Percentiles rank a stretch among this genome's conserved stretches.
Conservation (phyloP, 2,329 filamentous ascomycete genomes). For the Colletotrichum phormii region DNA sequence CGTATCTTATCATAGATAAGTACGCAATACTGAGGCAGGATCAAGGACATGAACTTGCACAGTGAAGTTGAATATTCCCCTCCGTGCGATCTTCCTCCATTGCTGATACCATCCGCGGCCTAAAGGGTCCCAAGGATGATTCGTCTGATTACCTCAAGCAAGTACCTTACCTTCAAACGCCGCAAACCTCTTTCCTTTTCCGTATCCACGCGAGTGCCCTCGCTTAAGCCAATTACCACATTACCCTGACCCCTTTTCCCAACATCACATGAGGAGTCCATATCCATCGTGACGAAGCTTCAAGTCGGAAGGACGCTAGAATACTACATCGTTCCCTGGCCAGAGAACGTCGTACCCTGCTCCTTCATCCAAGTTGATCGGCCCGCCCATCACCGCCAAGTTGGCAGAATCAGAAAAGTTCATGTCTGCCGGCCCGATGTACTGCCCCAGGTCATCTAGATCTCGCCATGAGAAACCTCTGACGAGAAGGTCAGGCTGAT, state of each 20-base stretch:
- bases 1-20: too few species aligned
- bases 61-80: too few species aligned
- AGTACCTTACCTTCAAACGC: not conserved
- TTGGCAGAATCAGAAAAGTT: slow-evolving; percentile 15
- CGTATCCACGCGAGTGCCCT: not conserved
- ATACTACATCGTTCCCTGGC: slow-evolving; percentile 24
- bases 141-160: not conserved
- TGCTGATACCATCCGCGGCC: not conserved
- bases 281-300: too few species aligned
- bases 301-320: too few species aligned
- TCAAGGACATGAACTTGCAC: too few species aligned
- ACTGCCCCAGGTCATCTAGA: slow-evolving; percentile 69
- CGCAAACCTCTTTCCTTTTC: not conserved
- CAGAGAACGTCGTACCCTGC: slow-evolving; percentile 29
- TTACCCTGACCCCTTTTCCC: too few species aligned
- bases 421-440: slow-evolving; percentile 44
- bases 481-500: slow-evolving; percentile 43
- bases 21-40: too few species aligned
- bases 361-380: slow-evolving; percentile 12
- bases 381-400: slow-evolving; percentile 7
- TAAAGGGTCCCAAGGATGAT: not conserved
- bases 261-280: too few species aligned
- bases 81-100: too few species aligned
- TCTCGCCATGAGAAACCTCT: slow-evolving; percentile 73
- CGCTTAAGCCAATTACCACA: too few species aligned